These are phyloP conservation scores for Tetrapyrgos nigripes DNA, from an alignment of 1,284 basidiomycete genomes.

Conservation along the genomic window DNA sequence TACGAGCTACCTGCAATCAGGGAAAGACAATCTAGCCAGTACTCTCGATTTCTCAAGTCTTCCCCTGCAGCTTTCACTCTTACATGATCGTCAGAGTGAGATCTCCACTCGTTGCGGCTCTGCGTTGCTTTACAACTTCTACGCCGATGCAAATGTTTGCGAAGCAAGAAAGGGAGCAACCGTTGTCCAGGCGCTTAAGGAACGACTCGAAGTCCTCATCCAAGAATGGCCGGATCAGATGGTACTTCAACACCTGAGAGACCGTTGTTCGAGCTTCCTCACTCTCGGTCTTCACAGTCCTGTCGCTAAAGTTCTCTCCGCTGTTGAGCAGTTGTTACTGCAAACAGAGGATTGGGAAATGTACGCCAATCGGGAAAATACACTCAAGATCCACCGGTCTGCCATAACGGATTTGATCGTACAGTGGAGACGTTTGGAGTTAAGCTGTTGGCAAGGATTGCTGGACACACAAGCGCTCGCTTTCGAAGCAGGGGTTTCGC, in stretches of 20 bases:
- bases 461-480: constrained; percentile 73
- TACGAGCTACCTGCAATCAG: constrained; percentile 37
- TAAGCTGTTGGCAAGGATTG: constrained; percentile 87
- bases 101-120: constrained; percentile 31
- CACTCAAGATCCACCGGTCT: constrained; percentile 73
- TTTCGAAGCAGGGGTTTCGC: constrained; percentile 70
- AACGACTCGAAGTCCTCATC: constrained; percentile 65
- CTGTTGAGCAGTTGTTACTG: constrained; percentile 85
- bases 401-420: constrained; percentile 81
- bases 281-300: constrained; percentile 73
- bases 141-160: constrained; percentile 73
- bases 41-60: constrained; percentile 55
- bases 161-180: constrained; percentile 70
- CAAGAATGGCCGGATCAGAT: constrained; percentile 97
- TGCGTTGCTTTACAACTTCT: constrained; percentile 72
- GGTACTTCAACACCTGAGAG: constrained; percentile 87
- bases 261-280: constrained; percentile 78
- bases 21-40: constrained; percentile 42
- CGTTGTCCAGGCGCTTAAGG: constrained; percentile 58
- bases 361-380: constrained; percentile 89
- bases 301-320: constrained; percentile 84
- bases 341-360: constrained; percentile 98
- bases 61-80: constrained; percentile 52
- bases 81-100: constrained; percentile 42
- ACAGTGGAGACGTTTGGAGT: constrained; percentile 90